Conservation (phyloP, 2,329 filamentous ascomycete species). For the Scytalidium sp. region DNA sequence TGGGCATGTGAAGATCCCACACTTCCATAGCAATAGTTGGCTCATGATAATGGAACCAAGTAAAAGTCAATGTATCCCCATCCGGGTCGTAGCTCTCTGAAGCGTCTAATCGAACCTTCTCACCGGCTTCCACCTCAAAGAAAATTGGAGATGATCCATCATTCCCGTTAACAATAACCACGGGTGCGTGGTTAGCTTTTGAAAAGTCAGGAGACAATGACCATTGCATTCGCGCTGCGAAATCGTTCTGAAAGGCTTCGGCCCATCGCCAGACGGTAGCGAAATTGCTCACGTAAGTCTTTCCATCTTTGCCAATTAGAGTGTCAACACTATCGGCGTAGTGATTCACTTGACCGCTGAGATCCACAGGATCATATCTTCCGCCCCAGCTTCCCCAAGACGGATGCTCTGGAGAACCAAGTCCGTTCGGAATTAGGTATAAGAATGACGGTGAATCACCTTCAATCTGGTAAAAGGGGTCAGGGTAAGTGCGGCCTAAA, state of each 20-base stretch:
- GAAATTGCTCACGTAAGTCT: slow-evolving; percentile 33
- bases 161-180: slow-evolving; percentile 33
- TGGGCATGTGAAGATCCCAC: neutral
- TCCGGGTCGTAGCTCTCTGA: slow-evolving; percentile 37
- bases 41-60: slow-evolving; percentile 37
- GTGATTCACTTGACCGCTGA: slow-evolving; percentile 8
- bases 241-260: slow-evolving; percentile 44
- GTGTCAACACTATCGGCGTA: slow-evolving; percentile 26
- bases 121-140: slow-evolving; percentile 31
- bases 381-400: slow-evolving; percentile 37
- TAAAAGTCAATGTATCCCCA: slow-evolving; percentile 31
- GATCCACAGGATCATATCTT: slow-evolving; percentile 23
- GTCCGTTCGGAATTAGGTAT: slow-evolving; percentile 33
- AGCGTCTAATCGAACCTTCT: slow-evolving; percentile 33
- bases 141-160: slow-evolving; percentile 30
- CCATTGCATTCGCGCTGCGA: slow-evolving; percentile 46
- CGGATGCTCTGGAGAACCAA: slow-evolving; percentile 29
- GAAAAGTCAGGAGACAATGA: slow-evolving; percentile 30
- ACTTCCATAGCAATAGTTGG: neutral
- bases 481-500: slow-evolving; percentile 31
- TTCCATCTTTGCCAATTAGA: slow-evolving; percentile 26
- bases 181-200: slow-evolving; percentile 36
- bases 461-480: slow-evolving; percentile 40
- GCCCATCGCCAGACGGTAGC: slow-evolving; percentile 48
- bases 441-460: slow-evolving; percentile 36